These are phyloP conservation scores for Aspergillus brunneoviolaceus DNA, from an alignment of 2,329 filamentous ascomycete species.

Conservation along the genomic window DNA sequence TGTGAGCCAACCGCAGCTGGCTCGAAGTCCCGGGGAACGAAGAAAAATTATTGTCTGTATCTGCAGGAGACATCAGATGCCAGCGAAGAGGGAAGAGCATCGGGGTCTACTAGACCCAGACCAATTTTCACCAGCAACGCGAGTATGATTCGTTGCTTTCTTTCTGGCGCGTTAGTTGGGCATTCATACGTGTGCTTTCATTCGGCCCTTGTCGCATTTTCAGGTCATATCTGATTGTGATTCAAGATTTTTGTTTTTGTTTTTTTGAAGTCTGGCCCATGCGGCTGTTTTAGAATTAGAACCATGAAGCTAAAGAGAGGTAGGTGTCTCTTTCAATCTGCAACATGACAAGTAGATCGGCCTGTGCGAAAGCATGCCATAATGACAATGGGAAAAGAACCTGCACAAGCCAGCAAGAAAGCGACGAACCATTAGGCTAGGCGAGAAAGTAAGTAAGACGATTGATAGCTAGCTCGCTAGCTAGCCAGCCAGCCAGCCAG, in stretches of 20 bases:
- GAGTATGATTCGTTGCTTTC: slow-evolving; percentile 36
- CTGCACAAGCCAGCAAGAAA: slow-evolving; percentile 20
- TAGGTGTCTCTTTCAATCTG: background rate
- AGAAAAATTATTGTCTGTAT: slow-evolving; percentile 14
- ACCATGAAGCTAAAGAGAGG: background rate
- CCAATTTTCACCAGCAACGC: slow-evolving; percentile 8
- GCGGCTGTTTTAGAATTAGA: background rate
- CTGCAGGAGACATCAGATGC: slow-evolving; percentile 26
- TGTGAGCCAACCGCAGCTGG: background rate
- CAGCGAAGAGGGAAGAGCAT: slow-evolving; percentile 26
- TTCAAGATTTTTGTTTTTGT: background rate
- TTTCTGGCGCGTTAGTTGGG: slow-evolving; percentile 36
- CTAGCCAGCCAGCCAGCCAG: background rate
- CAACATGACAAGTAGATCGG: background rate
- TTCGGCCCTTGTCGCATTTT: background rate
- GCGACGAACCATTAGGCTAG: slow-evolving; percentile 4
- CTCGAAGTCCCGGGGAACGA: background rate
- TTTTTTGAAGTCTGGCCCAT: background rate
- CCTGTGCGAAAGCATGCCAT: background rate
- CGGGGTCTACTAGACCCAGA: slow-evolving; percentile 17
- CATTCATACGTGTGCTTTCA: slow-evolving; percentile 41
- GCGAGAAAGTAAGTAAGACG: background rate
- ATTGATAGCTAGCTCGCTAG: background rate
- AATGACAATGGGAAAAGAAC: slow-evolving; percentile 8
- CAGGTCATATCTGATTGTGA: background rate